phyloP scores from a whole-genome alignment of 257 asterid genomes.

The Solanum pennellii region DNA sequence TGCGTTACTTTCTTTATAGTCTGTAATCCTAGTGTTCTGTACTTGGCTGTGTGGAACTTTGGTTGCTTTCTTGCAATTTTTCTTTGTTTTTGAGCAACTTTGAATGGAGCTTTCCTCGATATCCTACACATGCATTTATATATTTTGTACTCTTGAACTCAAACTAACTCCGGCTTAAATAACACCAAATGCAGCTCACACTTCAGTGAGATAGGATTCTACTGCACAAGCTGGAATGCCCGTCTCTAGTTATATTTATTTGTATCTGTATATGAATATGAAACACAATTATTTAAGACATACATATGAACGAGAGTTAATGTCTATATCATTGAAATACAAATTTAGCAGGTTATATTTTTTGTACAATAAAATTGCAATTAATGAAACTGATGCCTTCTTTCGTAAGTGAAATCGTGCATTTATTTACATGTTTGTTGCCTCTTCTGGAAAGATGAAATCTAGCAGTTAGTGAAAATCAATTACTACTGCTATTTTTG shows the following conservation, averaged over 20 bases:
- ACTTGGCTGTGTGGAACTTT: background rate
- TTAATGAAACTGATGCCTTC: background rate
- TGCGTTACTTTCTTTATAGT: background rate
- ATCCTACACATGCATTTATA: background rate
- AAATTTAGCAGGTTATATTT: background rate
- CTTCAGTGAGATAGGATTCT: constrained; percentile 35
- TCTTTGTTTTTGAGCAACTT: background rate
- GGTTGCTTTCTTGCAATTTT: background rate
- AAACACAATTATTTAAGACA: background rate
- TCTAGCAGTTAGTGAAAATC: background rate
- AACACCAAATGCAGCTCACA: constrained; percentile 76
- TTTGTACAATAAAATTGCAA: background rate
- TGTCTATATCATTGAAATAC: background rate
- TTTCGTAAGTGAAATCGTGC: background rate
- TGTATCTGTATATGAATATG: background rate
- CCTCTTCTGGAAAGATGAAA: background rate
- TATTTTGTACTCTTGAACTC: background rate
- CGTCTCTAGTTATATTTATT: background rate
- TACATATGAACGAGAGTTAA: background rate
- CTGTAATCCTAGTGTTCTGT: background rate
- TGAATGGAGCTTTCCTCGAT: background rate
- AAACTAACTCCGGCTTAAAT: background rate
- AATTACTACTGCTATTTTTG: background rate
- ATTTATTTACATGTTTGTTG: background rate
- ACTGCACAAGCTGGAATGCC: background rate